Evolutionary conservation across 257 asterid species (phyloP).

Genomic region (Solanum tacnaense): DNA sequence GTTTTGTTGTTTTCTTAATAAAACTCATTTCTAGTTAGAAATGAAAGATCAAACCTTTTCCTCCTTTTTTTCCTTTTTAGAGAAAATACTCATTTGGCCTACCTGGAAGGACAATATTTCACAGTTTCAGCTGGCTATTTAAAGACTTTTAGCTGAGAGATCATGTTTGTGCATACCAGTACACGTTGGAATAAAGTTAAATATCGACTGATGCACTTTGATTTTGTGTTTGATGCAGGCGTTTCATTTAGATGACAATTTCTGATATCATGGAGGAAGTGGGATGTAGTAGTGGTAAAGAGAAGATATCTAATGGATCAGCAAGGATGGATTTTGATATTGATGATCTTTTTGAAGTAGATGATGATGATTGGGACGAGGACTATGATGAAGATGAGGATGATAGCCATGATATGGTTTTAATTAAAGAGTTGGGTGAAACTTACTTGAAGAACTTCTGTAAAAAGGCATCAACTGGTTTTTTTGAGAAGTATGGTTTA

Average conservation of each 20-base stretch:
- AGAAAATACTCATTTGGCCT: not conserved
- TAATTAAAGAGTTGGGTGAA: slow-evolving; percentile 21
- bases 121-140: not conserved
- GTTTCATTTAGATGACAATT: not conserved
- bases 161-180: not conserved
- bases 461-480: slow-evolving; percentile 55
- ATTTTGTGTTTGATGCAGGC: not conserved
- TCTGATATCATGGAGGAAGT: slow-evolving; percentile 3
- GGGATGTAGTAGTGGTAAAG: slow-evolving; percentile 13
- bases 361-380: slow-evolving; percentile 44
- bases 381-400: slow-evolving; percentile 32
- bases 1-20: not conserved
- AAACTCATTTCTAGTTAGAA: not conserved
- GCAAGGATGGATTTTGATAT: slow-evolving; percentile 12
- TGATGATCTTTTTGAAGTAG: slow-evolving; percentile 35
- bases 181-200: not conserved
- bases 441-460: slow-evolving; percentile 36
- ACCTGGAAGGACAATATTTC: not conserved
- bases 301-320: slow-evolving; percentile 6
- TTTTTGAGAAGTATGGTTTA: slow-evolving; percentile 68
- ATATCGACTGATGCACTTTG: not conserved
- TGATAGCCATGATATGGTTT: slow-evolving; percentile 16
- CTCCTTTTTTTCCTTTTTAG: not conserved
- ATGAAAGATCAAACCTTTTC: not conserved
- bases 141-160: not conserved